A percentile compares a stretch with the other conserved stretches of the same genome.
Conservation (phyloP, 768 basidiomycete species). For the Cystofilobasidium ferigula region DNA sequence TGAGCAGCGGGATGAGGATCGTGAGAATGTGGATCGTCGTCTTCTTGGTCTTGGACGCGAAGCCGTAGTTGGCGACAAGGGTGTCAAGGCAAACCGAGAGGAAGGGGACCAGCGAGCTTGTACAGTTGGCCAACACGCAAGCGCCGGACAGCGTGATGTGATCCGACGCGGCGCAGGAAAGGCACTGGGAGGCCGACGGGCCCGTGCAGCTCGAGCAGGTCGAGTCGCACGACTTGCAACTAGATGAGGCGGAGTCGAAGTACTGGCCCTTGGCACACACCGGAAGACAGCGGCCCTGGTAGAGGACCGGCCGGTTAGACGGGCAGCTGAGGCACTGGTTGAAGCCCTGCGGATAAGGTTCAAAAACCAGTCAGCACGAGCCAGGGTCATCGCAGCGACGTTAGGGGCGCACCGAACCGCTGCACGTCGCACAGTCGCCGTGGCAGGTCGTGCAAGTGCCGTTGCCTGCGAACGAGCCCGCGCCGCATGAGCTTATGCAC, state of each 20-base stretch:
- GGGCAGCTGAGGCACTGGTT: conserved; percentile 68
- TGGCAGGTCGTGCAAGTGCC: conserved; percentile 66
- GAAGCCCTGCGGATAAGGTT: conserved; percentile 43
- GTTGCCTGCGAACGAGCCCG: conserved; percentile 44
- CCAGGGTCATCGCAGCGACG: too few species aligned
- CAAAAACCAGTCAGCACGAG: neutral
- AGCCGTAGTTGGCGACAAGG: conserved; percentile 48
- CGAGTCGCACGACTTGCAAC: conserved; percentile 62
- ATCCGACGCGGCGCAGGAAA: conserved; percentile 58
- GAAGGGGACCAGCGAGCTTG: conserved; percentile 51
- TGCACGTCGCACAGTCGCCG: conserved; percentile 73
- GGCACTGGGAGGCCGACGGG: conserved; percentile 54
- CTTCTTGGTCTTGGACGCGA: conserved; percentile 40
- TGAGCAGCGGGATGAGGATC: conserved; percentile 67
- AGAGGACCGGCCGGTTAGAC: conserved; percentile 56
- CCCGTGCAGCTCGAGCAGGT: conserved; percentile 70
- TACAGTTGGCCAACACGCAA: conserved; percentile 57
- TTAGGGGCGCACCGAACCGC: conserved; percentile 43
- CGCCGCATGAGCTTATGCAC: conserved; percentile 60
- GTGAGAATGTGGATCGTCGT: conserved; percentile 53
- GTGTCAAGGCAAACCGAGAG: conserved; percentile 72
- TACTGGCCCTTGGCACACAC: conserved; percentile 63
- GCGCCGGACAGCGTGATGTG: conserved; percentile 55
- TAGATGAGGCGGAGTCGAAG: conserved; percentile 54
- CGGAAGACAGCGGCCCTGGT: conserved; percentile 61